Evolutionary conservation across 768 basidiomycete genomes (phyloP).

Genomic region (Kwoniella bestiolae): DNA sequence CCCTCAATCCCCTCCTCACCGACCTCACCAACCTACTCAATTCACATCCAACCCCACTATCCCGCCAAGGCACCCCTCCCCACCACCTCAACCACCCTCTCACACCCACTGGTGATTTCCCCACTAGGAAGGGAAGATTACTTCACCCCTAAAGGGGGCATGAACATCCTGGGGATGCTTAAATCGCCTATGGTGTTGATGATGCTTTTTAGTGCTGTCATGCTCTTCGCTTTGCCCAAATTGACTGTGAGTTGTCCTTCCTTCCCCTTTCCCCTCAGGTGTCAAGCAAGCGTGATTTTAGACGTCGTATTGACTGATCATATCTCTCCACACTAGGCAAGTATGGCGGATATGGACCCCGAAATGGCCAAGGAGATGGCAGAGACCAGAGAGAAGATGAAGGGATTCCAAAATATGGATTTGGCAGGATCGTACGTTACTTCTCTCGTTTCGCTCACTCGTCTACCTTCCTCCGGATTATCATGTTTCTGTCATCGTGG

Average conservation of each 20-base stretch:
- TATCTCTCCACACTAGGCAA: slow-evolving; percentile 21
- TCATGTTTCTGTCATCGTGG: too few species aligned
- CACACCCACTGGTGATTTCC: slow-evolving; percentile 42
- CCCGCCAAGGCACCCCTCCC: slow-evolving; percentile 34
- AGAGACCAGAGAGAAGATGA: slow-evolving; percentile 46
- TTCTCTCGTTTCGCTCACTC: not conserved
- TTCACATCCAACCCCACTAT: slow-evolving; percentile 43
- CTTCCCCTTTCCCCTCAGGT: too few species aligned
- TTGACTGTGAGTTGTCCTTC: slow-evolving; percentile 53
- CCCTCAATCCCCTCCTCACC: slow-evolving; percentile 20
- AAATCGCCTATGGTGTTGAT: slow-evolving; percentile 56
- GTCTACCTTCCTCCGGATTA: too few species aligned
- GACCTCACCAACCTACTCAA: slow-evolving; percentile 19
- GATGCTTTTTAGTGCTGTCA: slow-evolving; percentile 53
- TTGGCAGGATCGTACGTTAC: slow-evolving; percentile 50
- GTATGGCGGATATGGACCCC: slow-evolving; percentile 50
- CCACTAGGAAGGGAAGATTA: slow-evolving; percentile 39
- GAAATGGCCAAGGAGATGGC: slow-evolving; percentile 52
- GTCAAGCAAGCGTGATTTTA: too few species aligned
- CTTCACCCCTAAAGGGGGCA: slow-evolving; percentile 32
- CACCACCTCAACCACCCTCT: slow-evolving; percentile 32
- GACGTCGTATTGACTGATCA: not conserved
- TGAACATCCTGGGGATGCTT: slow-evolving; percentile 51
- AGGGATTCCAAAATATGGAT: slow-evolving; percentile 46
- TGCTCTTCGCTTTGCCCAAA: slow-evolving; percentile 54